Conservation (phyloP, 2,329 filamentous ascomycete species). For the Aspergillus sp. region DNA sequence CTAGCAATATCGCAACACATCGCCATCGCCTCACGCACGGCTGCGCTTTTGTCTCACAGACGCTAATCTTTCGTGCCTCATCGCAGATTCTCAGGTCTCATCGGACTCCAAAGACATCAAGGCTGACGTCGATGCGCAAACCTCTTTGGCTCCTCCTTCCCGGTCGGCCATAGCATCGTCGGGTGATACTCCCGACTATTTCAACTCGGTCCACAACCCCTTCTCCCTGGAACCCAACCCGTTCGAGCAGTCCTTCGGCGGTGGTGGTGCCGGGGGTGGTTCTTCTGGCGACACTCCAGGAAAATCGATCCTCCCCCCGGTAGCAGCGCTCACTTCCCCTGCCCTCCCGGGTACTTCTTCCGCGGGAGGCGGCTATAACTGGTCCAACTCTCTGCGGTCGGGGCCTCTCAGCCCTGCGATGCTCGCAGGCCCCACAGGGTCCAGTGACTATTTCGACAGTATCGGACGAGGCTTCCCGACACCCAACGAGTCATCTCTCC, state of each 20-base stretch:
- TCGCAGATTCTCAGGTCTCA: conserved; percentile 30
- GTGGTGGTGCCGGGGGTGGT: conserved; percentile 24
- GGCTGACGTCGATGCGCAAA: conserved; percentile 55
- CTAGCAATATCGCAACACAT: no score
- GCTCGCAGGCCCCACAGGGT: conserved; percentile 73
- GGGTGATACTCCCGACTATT: conserved; percentile 66
- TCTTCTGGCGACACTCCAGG: conserved; percentile 73
- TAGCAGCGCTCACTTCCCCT: conserved; percentile 87
- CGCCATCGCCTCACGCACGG: neutral
- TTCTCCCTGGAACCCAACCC: conserved; percentile 80
- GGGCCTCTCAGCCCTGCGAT: conserved; percentile 96
- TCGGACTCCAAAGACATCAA: conserved; percentile 35
- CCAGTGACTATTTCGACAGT: conserved; percentile 86
- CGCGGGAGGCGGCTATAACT: conserved; percentile 68
- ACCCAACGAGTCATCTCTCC: conserved; percentile 90
- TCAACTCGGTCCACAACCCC: conserved; percentile 56
- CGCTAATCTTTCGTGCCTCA: conserved; percentile 6
- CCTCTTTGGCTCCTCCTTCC: conserved; percentile 68
- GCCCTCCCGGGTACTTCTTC: conserved; percentile 74
- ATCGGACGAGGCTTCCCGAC: conserved; percentile 85
- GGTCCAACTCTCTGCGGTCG: conserved; percentile 83
- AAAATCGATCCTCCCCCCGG: conserved; percentile 77
- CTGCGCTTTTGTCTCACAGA: conserved; percentile 19
- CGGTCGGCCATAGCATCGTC: conserved; percentile 53
- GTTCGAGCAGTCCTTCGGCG: conserved; percentile 89